phyloP scores from a whole-genome alignment of 768 basidiomycete species.

The Boletus reticuloceps region DNA sequence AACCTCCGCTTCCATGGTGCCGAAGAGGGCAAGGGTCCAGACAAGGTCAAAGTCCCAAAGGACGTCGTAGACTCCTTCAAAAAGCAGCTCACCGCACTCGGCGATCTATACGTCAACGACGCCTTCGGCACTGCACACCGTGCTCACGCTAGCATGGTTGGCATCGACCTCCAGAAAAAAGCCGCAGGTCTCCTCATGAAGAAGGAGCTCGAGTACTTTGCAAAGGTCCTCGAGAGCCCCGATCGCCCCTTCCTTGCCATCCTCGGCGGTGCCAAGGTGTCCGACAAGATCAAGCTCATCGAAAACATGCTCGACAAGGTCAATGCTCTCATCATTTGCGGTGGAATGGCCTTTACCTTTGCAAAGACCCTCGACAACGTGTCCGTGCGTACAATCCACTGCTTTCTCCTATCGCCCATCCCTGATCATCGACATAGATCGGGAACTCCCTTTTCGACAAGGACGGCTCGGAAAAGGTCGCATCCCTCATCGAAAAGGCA shows the following conservation, averaged over 20 bases:
- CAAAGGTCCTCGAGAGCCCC: slow-evolving; percentile 93
- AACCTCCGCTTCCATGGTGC: slow-evolving; percentile 98
- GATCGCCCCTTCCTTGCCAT: slow-evolving; percentile 97
- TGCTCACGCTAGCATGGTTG: slow-evolving; percentile 98
- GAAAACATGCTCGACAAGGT: slow-evolving; percentile 99
- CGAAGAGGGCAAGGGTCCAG: slow-evolving; percentile 96
- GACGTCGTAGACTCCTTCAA: slow-evolving; percentile 80
- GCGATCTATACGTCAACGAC: slow-evolving; percentile 97
- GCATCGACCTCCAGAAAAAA: slow-evolving; percentile 86
- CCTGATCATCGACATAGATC: slow-evolving; percentile 47
- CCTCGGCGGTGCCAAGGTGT: slow-evolving; percentile 97
- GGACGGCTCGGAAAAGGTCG: slow-evolving; percentile 85
- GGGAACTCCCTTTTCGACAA: slow-evolving; percentile 93
- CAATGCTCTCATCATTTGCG: slow-evolving; percentile 92
- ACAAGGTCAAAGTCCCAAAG: slow-evolving; percentile 93
- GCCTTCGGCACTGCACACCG: slow-evolving; percentile 99
- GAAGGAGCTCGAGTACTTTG: slow-evolving; percentile 98
- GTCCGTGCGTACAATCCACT: slow-evolving; percentile 43
- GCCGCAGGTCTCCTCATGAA: slow-evolving; percentile 97
- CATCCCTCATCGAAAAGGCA: slow-evolving; percentile 83
- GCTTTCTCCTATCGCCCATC: neutral
- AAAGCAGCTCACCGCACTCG: slow-evolving; percentile 83
- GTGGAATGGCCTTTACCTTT: slow-evolving; percentile 99
- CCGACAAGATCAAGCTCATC: slow-evolving; percentile 98
- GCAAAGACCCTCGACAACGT: slow-evolving; percentile 88